Evolutionary conservation across 106 monocot species (phyloP).

Genomic region (Allium fistulosum): DNA sequence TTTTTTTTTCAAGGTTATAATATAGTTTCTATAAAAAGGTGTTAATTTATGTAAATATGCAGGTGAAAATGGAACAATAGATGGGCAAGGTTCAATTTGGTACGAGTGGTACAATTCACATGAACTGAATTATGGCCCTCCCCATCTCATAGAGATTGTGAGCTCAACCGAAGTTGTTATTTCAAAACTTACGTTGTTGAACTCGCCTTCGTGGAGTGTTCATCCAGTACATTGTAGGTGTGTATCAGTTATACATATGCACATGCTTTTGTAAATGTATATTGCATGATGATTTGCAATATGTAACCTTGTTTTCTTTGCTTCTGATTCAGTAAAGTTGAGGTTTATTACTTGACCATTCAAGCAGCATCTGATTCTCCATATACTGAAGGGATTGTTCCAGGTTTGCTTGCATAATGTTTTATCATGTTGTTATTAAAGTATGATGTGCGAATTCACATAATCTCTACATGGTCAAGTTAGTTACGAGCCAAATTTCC

Average conservation of each 20-base stretch:
- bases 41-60: background rate
- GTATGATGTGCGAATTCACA: background rate
- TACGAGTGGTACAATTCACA: constrained; percentile 33
- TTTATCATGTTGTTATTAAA: background rate
- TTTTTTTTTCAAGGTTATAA: background rate
- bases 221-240: constrained; percentile 55
- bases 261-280: background rate
- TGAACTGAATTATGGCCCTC: constrained; percentile 33
- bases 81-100: constrained; percentile 53
- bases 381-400: constrained; percentile 73
- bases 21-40: background rate
- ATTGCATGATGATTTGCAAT: background rate
- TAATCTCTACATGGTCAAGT: background rate
- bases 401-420: constrained; percentile 48
- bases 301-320: background rate
- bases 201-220: constrained; percentile 43
- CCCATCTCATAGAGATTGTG: constrained; percentile 43
- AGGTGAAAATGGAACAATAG: constrained; percentile 72
- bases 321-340: constrained; percentile 45
- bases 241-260: background rate
- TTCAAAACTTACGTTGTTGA: constrained; percentile 48
- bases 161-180: constrained; percentile 36
- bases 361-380: constrained; percentile 41
- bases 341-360: constrained; percentile 69
- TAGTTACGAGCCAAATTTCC: too few species aligned